Evolutionary conservation across 306 rosid genomes (phyloP), one percentile per base, ranked within the genome.

Genomic region (Hylodesmum podocarpum): DNA sequence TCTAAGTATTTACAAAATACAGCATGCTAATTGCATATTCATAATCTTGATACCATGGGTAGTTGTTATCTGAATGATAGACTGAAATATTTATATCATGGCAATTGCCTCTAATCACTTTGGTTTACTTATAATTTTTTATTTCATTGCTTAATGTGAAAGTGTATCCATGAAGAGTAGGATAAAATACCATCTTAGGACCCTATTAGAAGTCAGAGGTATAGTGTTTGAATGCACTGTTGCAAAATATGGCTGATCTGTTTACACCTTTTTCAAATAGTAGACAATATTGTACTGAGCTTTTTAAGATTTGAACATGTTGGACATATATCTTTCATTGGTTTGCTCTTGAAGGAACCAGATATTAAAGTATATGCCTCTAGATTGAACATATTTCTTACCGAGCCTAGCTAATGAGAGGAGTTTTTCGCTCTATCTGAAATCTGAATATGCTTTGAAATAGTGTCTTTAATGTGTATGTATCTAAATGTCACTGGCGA

Each of bases 281-380:
- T 36, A 54, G 18, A 22, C 53, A 46, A 13, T 57, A 44, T 51
- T 29, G 43, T 36, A 1, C 4, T 22, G 27, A 44, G 50, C 12
- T 22, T 70, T 39, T 43, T 37, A 37, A 1, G n/a, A 7, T 39
- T 34, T 46, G n/a, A 31, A 49, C 41, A 28, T 8, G 12, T 40
- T 54, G 64, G 41, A 34, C 40, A 19, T 66, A 5, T 65, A 27
- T 72, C 49, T 57, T 57, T 47, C 66, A 50, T 36, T 36, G 73
- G 57, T 64, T 50, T 63, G 36, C 70, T 33, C 72, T 77, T 44
- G 51, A 13, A 14, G 6, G 12, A 22, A 43, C 39, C 15, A 39
- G 50, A 51, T 76, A 63, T 31, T 72, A 79, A 72, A 77, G 31
- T 77, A 19, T 54, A 50, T 51, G 58, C 47, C 3, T 75, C 31